Conservation (phyloP, 371 early-diverging fungal genomes). For the Mortierella sp. region DNA sequence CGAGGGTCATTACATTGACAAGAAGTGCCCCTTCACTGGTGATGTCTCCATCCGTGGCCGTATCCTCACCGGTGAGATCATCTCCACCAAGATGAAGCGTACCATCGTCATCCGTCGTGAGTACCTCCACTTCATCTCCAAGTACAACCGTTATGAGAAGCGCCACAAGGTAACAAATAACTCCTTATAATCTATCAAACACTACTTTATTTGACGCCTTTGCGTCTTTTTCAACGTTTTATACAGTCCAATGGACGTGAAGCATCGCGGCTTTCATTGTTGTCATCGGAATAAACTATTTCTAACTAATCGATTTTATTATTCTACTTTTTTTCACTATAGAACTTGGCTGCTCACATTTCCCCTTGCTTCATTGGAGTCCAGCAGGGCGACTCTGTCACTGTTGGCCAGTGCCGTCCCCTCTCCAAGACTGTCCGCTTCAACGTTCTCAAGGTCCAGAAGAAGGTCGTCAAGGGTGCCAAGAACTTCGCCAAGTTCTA, state of each 20-base stretch:
- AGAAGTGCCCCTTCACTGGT: slow-evolving; percentile 99
- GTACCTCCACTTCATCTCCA: slow-evolving; percentile 99
- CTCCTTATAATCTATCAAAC: not conserved
- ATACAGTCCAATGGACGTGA: too few species aligned
- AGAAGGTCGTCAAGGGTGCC: slow-evolving; percentile 86
- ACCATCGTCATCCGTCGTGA: slow-evolving; percentile 99
- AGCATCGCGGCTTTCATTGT: not conserved
- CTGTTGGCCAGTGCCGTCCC: slow-evolving; percentile 58
- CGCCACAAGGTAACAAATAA: slow-evolving; percentile 85
- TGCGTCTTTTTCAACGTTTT: not conserved
- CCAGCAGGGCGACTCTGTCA: slow-evolving; percentile 63
- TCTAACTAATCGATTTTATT: not conserved
- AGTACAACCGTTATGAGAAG: slow-evolving; percentile 99
- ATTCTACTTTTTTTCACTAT: not conserved
- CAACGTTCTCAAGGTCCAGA: slow-evolving; percentile 98
- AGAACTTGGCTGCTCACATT: slow-evolving; percentile 98
- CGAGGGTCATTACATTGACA: slow-evolving; percentile 98
- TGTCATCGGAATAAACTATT: not conserved
- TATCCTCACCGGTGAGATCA: slow-evolving; percentile 97
- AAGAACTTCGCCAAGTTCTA: slow-evolving; percentile 98
- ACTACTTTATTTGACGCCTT: not conserved
- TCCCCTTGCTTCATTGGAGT: slow-evolving; percentile 99
- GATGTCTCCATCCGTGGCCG: slow-evolving; percentile 98
- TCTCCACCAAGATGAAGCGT: slow-evolving; percentile 99
- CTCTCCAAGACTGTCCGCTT: slow-evolving; percentile 99